Percentiles rank a stretch among this genome's conserved stretches.
phyloP scores from a whole-genome alignment of 441 rosid species.

The Erodium moschatum region DNA sequence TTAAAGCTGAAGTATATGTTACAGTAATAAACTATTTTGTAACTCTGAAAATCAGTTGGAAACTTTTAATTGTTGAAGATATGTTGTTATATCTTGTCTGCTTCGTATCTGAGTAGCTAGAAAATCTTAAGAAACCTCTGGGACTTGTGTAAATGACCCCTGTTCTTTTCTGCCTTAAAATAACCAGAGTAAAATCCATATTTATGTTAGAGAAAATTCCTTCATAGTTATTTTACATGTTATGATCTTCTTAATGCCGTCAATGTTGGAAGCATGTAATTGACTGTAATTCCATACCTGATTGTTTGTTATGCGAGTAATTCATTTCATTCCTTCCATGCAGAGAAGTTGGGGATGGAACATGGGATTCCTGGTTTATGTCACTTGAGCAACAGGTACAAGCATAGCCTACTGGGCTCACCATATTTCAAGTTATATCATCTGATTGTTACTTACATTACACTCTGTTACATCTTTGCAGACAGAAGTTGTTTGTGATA shows the following conservation, averaged over 20 bases:
- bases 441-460: slow-evolving; percentile 11
- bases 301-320: slow-evolving; percentile 1
- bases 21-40: too few species aligned
- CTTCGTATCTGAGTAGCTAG: too few species aligned
- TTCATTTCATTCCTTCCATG: slow-evolving; percentile 19
- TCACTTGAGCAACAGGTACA: slow-evolving; percentile 54
- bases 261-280: not conserved
- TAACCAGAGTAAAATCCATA: too few species aligned
- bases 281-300: not conserved
- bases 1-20: too few species aligned
- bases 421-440: slow-evolving; percentile 2
- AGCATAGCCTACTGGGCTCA: slow-evolving; percentile 9
- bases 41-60: too few species aligned
- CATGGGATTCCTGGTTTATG: slow-evolving; percentile 70
- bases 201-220: not conserved
- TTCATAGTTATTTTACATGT: not conserved
- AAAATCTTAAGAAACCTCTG: too few species aligned
- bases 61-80: too few species aligned
- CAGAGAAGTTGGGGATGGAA: slow-evolving; percentile 66
- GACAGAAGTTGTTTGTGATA: slow-evolving; percentile 43
- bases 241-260: not conserved
- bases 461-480: slow-evolving; percentile 25
- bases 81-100: too few species aligned
- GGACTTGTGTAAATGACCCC: too few species aligned
- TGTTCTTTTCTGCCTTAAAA: too few species aligned